These are phyloP conservation scores for Botrytis hyacinthi DNA, from an alignment of 2,329 filamentous ascomycete species.

Conservation along the genomic window DNA sequence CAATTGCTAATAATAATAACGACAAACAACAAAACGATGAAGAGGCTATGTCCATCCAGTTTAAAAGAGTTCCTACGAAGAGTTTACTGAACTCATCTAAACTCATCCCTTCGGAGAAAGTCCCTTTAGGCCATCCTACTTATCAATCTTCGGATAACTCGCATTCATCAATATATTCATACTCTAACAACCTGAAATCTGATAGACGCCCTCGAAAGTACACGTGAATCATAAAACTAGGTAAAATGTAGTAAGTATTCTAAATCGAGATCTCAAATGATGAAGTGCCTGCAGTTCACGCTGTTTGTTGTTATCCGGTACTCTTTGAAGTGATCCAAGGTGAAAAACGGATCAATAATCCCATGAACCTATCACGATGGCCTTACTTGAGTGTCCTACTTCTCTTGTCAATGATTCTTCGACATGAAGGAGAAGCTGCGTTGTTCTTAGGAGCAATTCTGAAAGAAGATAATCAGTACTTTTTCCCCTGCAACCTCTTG, in stretches of 20 bases:
- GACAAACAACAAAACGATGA: background rate
- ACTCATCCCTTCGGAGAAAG: background rate
- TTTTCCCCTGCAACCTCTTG: background rate
- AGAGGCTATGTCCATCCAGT: background rate
- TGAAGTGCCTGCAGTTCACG: background rate
- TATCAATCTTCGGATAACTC: background rate
- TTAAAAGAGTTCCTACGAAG: background rate
- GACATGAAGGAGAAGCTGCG: slow-evolving; percentile 60
- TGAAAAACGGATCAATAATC: slow-evolving; percentile 7
- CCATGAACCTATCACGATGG: slow-evolving; percentile 60
- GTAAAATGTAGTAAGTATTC: slow-evolving; percentile 21
- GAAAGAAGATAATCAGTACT: slow-evolving; percentile 14
- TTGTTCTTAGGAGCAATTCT: slow-evolving; percentile 68
- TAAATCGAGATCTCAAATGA: background rate
- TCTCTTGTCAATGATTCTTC: slow-evolving; percentile 65
- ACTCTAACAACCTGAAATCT: background rate
- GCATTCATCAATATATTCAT: background rate
- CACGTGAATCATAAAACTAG: slow-evolving; percentile 17
- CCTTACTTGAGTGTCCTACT: slow-evolving; percentile 59
- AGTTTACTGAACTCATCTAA: background rate
- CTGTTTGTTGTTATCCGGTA: background rate
- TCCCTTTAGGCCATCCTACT: background rate
- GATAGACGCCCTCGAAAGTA: slow-evolving; percentile 19
- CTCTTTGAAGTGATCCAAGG: background rate
- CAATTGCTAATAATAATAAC: background rate